phyloP scores from a whole-genome alignment of 768 basidiomycete species.

The Rhodotorula diobovata region DNA sequence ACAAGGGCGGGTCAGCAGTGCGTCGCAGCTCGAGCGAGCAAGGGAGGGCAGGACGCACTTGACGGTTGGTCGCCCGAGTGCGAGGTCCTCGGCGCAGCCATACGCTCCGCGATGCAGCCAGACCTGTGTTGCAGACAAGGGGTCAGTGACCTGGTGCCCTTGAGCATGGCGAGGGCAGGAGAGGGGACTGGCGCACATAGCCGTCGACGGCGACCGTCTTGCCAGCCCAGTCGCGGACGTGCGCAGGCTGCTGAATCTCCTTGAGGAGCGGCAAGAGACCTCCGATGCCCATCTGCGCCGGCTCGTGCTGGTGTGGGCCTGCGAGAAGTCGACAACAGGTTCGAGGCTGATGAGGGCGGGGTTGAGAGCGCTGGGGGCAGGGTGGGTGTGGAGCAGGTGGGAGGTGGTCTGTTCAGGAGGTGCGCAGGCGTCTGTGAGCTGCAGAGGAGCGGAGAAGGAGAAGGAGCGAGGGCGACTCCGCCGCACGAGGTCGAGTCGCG shows the following conservation, averaged over 20 bases:
- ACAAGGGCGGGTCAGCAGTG: too few species aligned
- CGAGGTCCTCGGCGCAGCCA: conserved; percentile 83
- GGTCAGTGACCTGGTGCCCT: too few species aligned
- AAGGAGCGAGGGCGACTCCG: too few species aligned
- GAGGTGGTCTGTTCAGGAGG: too few species aligned
- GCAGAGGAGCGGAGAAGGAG: too few species aligned
- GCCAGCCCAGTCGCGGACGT: conserved; percentile 60
- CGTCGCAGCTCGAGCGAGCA: neutral
- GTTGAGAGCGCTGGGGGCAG: neutral
- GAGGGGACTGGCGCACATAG: conserved; percentile 56
- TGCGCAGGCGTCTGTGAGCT: too few species aligned
- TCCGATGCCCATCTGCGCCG: conserved; percentile 63
- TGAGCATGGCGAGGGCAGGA: neutral
- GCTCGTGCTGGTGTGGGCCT: neutral
- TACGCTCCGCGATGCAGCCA: conserved; percentile 65
- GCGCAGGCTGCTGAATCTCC: conserved; percentile 72
- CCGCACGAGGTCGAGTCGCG: too few species aligned
- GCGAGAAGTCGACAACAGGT: too few species aligned
- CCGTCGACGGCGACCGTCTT: conserved; percentile 76
- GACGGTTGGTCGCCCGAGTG: conserved; percentile 72
- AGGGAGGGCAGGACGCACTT: conserved; percentile 55
- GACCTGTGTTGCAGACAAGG: conserved; percentile 7
- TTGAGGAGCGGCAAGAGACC: conserved; percentile 86
- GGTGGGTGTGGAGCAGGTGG: too few species aligned
- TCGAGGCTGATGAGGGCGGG: too few species aligned